Percentiles rank a stretch among this genome's conserved stretches.
These are phyloP conservation scores for Myriosclerotinia duriaeana DNA, from an alignment of 2,329 filamentous ascomycete genomes.

Conservation along the genomic window DNA sequence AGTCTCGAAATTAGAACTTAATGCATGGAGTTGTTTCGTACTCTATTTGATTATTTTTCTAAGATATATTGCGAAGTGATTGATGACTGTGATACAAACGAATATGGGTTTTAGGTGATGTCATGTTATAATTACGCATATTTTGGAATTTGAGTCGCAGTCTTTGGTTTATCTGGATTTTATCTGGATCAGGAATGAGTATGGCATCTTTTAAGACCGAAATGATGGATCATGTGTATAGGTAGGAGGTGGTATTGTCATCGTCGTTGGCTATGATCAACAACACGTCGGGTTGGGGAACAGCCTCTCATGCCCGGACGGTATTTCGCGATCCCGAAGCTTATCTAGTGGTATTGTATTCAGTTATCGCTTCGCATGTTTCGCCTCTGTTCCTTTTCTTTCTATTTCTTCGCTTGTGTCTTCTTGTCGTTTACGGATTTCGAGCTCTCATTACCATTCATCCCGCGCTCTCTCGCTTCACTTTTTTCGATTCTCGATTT, in stretches of 20 bases:
- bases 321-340: background rate
- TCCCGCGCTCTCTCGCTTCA: no score
- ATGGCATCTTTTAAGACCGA: background rate
- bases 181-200: background rate
- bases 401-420: no score
- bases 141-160: background rate
- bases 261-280: background rate
- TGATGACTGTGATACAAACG: background rate
- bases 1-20: conserved; percentile 9
- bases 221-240: background rate
- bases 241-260: background rate
- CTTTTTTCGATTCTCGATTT: no score
- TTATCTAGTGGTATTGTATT: no score
- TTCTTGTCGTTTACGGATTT: no score
- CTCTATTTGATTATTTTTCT: background rate
- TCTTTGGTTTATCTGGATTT: no score
- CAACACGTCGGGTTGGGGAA: background rate
- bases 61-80: background rate
- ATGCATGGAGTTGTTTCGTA: conserved; percentile 4
- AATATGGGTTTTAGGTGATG: background rate
- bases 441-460: no score
- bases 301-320: background rate
- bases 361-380: no score
- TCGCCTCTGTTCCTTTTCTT: no score
- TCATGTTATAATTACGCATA: background rate